phyloP scores from a whole-genome alignment of 2,329 filamentous ascomycete genomes.

The Neofusicoccum cordaticola region DNA sequence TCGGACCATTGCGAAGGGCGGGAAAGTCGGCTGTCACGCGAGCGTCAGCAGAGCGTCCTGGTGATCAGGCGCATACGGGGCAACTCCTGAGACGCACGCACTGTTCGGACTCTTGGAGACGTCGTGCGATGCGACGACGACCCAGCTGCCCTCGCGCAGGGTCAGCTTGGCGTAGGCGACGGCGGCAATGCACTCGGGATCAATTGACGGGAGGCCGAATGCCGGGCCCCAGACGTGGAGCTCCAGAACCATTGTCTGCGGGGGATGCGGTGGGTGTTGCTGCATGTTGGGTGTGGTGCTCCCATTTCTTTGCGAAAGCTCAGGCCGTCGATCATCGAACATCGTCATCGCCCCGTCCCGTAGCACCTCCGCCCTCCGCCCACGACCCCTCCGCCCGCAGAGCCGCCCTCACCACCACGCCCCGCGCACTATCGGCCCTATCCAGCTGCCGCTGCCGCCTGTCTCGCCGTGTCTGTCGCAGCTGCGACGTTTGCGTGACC shows the following conservation, averaged over 20 bases:
- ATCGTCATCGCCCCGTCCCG: constrained; percentile 10
- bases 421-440: not conserved
- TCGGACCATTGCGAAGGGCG: constrained; percentile 54
- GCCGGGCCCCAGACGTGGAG: constrained; percentile 89
- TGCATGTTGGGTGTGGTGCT: not conserved
- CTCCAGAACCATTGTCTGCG: constrained; percentile 53
- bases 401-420: not conserved
- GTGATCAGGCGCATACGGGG: not conserved
- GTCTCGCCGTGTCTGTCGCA: not conserved
- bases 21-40: constrained; percentile 52
- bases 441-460: not conserved
- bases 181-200: constrained; percentile 82
- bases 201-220: constrained; percentile 84
- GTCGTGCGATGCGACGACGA: constrained; percentile 50
- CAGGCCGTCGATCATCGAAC: constrained; percentile 8
- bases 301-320: constrained; percentile 11
- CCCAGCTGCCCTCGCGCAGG: constrained; percentile 52
- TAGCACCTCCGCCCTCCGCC: not conserved
- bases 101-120: constrained; percentile 65
- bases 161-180: constrained; percentile 71
- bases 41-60: not conserved
- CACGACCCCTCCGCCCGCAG: not conserved
- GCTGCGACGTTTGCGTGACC: not conserved
- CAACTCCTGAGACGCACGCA: constrained; percentile 22
- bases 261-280: not conserved